phyloP scores from a whole-genome alignment of 768 basidiomycete genomes.

The Agaricus sinodeliciosus region DNA sequence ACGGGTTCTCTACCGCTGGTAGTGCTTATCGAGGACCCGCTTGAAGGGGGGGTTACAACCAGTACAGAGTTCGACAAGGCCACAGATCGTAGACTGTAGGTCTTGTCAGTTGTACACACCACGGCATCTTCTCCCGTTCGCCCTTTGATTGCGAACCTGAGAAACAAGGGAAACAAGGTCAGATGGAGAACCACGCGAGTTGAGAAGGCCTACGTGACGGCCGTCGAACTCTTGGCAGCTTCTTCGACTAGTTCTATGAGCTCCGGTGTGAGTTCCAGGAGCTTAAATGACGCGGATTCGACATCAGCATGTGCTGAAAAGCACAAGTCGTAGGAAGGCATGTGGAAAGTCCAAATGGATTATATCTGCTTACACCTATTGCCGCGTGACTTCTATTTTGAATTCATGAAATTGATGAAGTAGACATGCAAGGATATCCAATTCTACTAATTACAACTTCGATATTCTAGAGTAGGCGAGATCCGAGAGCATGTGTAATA shows the following conservation, averaged over 20 bases:
- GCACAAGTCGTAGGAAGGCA: constrained; percentile 42
- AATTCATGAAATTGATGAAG: too few species aligned
- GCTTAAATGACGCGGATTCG: constrained; percentile 53
- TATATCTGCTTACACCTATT: background rate
- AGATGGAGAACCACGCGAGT: constrained; percentile 1
- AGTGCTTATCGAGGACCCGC: constrained; percentile 21
- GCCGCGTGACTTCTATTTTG: background rate
- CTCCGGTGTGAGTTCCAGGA: constrained; percentile 71
- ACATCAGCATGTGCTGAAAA: constrained; percentile 43
- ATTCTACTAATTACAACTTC: constrained; percentile 5
- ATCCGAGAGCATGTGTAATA: constrained; percentile 5
- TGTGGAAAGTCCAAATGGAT: constrained; percentile 15
- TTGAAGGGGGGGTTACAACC: constrained; percentile 51
- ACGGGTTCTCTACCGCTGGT: constrained; percentile 32
- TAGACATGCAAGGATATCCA: constrained; percentile 2
- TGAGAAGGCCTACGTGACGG: constrained; percentile 13
- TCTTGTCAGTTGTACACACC: constrained; percentile 74
- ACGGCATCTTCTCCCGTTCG: constrained; percentile 80
- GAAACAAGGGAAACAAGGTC: constrained; percentile 13
- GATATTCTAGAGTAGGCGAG: constrained; percentile 5
- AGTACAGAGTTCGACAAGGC: constrained; percentile 83
- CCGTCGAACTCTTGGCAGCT: constrained; percentile 27
- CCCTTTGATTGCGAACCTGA: constrained; percentile 77
- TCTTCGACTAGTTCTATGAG: constrained; percentile 56
- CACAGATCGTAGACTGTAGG: constrained; percentile 82